Percentiles rank a stretch among this genome's conserved stretches.
These are phyloP conservation scores for button mushroom (Agaricus bisporus) DNA, from an alignment of 768 basidiomycete species.

Conservation along the genomic window DNA sequence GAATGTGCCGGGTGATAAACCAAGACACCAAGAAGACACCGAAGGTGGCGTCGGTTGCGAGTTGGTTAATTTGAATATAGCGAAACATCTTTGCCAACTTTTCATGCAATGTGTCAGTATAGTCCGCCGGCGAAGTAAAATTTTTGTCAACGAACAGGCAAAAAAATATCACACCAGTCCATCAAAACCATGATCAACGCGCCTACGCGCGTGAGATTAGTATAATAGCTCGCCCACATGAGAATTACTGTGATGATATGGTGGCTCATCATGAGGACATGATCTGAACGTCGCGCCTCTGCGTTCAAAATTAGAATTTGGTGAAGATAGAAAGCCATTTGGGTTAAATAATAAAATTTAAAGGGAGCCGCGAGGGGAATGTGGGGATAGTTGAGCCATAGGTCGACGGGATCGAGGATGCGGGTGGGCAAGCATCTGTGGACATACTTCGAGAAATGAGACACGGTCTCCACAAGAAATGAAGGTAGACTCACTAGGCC, in stretches of 20 bases:
- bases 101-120: conserved; percentile 5
- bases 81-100: conserved; percentile 92
- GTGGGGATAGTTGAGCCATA: conserved; percentile 85
- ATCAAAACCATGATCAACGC: conserved; percentile 87
- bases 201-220: conserved; percentile 84
- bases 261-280: conserved; percentile 94
- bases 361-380: conserved; percentile 68
- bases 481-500: conserved; percentile 68
- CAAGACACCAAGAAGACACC: conserved; percentile 82
- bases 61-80: conserved; percentile 63
- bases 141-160: conserved; percentile 59
- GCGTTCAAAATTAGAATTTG: conserved; percentile 90
- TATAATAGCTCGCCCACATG: conserved; percentile 71
- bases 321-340: conserved; percentile 87
- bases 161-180: conserved; percentile 90
- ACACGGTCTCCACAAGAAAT: conserved; percentile 3
- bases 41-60: conserved; percentile 70
- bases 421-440: conserved; percentile 65
- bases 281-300: conserved; percentile 88
- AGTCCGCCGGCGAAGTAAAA: neutral
- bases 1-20: conserved; percentile 83
- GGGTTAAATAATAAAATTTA: conserved; percentile 87
- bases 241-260: conserved; percentile 85
- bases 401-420: conserved; percentile 52
- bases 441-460: conserved; percentile 56